phyloP scores from a whole-genome alignment of 83 land plant species.

The Diphasiastrum complanatum region DNA sequence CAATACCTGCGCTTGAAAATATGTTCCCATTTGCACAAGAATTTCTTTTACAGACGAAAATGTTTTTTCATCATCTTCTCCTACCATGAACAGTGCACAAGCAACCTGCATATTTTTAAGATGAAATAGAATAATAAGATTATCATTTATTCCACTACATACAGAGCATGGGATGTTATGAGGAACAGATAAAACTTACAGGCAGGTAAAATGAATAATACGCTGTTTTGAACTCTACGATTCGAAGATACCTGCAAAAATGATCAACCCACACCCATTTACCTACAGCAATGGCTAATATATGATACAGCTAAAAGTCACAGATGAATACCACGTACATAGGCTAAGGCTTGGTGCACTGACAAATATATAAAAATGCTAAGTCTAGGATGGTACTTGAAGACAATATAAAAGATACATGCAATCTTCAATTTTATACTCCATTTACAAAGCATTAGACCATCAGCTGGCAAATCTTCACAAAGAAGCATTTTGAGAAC shows the following conservation, averaged over 20 bases:
- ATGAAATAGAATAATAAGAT: neutral
- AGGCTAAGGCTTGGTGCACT: no score
- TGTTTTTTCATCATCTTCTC: constrained; percentile 50
- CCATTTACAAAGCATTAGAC: no score
- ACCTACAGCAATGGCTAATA: no score
- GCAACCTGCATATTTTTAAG: constrained; percentile 86
- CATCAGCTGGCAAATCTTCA: no score
- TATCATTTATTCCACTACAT: neutral
- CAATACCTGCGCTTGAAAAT: constrained; percentile 97
- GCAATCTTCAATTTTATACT: no score
- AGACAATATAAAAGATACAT: no score
- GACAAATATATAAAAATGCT: no score
- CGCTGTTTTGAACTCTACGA: constrained; percentile 95
- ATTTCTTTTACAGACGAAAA: constrained; percentile 55
- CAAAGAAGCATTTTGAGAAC: no score
- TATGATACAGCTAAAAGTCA: no score
- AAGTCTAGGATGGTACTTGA: no score
- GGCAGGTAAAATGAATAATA: constrained; percentile 98
- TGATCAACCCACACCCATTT: no score
- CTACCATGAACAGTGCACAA: constrained; percentile 84
- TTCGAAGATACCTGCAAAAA: constrained; percentile 69
- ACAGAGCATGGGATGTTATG: neutral
- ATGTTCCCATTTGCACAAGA: constrained; percentile 88
- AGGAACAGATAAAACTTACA: constrained; percentile 43
- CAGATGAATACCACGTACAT: no score